These are phyloP conservation scores for Claviceps sp. DNA, from an alignment of 2,329 filamentous ascomycete genomes.

Conservation along the genomic window DNA sequence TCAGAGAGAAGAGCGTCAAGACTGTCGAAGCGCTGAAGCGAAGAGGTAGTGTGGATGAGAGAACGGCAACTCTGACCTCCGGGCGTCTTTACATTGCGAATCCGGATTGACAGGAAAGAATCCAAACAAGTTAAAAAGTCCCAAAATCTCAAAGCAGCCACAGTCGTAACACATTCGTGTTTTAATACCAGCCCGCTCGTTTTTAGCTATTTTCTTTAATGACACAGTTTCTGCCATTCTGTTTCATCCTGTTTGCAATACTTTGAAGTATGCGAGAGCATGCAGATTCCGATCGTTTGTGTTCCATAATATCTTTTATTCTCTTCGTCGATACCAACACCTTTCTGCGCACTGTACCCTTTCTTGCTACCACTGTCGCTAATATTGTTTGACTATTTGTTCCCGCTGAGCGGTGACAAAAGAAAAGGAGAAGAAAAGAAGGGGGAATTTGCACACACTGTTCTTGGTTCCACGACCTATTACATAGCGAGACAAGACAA, in stretches of 20 bases:
- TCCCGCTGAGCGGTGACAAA: not conserved
- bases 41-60: conserved; percentile 72
- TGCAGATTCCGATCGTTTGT: conserved; percentile 7
- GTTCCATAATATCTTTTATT: conserved; percentile 6
- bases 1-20: conserved; percentile 52
- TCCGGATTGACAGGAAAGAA: conserved; percentile 43
- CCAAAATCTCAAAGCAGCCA: too few relatives aligned
- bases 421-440: not conserved
- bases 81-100: conserved; percentile 76
- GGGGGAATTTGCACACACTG: not conserved
- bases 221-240: not conserved
- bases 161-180: too few relatives aligned
- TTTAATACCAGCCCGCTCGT: not conserved
- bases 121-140: not conserved
- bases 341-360: conserved; percentile 1
- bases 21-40: conserved; percentile 59
- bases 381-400: not conserved
- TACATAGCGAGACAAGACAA: not conserved
- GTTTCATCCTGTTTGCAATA: conserved; percentile 7
- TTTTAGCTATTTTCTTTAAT: not conserved
- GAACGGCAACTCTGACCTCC: conserved; percentile 60
- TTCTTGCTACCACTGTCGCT: conserved; percentile 3
- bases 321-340: conserved; percentile 14
- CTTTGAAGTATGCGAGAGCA: conserved; percentile 9
- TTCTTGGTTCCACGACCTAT: not conserved